Evolutionary conservation across 179 eudicot species (phyloP).

Genomic region (Heliamphora pulchella): DNA sequence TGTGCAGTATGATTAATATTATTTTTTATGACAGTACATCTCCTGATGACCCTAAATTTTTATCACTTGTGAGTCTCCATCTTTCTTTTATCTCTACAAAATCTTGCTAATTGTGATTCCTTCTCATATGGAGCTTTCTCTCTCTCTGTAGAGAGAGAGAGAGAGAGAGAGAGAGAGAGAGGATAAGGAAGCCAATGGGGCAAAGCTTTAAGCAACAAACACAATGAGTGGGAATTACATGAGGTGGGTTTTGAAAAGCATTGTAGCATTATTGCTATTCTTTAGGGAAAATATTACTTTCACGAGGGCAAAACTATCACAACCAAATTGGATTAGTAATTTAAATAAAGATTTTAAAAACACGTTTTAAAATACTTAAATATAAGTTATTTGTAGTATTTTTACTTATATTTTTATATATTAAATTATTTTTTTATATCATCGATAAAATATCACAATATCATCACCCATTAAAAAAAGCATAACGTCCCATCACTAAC

Average conservation of each 20-base stretch:
- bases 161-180: slow-evolving; percentile 5
- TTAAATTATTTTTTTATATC: too few relatives aligned
- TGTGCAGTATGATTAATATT: not conserved
- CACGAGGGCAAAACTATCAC: not conserved
- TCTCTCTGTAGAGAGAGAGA: too few relatives aligned
- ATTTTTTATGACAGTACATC: slow-evolving; percentile 6
- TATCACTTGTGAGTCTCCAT: slow-evolving; percentile 20
- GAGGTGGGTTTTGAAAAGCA: slow-evolving; percentile 18
- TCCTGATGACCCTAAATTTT: slow-evolving; percentile 17
- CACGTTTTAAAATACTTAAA: too few relatives aligned
- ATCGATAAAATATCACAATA: too few relatives aligned
- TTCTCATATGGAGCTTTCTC: slow-evolving; percentile 9
- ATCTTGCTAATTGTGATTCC: not conserved
- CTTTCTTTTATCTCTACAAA: slow-evolving; percentile 10
- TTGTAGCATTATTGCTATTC: too few relatives aligned
- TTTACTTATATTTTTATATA: too few relatives aligned
- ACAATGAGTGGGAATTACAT: slow-evolving; percentile 32
- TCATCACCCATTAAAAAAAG: too few relatives aligned
- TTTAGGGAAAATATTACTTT: not conserved
- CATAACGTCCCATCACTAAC: too few relatives aligned
- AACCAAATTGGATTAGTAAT: too few relatives aligned
- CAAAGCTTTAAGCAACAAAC: slow-evolving; percentile 37
- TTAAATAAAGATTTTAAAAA: too few relatives aligned
- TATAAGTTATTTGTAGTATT: too few relatives aligned
- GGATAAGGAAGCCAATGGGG: slow-evolving; percentile 8